Evolutionary conservation across 208 protist genomes (phyloP).

Genomic region (Trypanosoma vivax): DNA sequence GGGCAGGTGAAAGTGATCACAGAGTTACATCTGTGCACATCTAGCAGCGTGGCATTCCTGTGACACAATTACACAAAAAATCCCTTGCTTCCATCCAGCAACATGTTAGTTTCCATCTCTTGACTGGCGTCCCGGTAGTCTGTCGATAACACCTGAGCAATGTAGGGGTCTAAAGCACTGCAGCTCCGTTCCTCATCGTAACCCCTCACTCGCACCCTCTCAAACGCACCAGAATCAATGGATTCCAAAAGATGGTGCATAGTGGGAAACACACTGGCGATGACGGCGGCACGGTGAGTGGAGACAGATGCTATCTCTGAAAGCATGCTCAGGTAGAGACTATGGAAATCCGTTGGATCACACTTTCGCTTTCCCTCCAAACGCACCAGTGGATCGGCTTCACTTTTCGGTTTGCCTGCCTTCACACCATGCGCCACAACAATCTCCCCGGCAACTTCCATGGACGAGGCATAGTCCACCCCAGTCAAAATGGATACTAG

Average conservation of each 20-base stretch:
- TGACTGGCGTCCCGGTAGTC: conserved; percentile 8
- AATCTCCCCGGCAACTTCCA: conserved; percentile 12
- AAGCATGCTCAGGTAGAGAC: conserved; percentile 63
- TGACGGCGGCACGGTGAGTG: conserved; percentile 41
- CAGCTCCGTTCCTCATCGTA: conserved; percentile 15
- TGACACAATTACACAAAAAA: conserved; percentile 9
- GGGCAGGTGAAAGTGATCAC: too few species aligned
- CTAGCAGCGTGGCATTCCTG: too few species aligned
- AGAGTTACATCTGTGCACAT: too few species aligned
- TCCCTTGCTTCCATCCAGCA: conserved; percentile 6
- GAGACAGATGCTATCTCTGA: conserved; percentile 57
- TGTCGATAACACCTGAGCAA: conserved; percentile 18
- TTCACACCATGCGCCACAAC: conserved; percentile 31
- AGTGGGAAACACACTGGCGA: conserved; percentile 48
- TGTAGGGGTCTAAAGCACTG: conserved; percentile 18
- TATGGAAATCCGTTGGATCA: conserved; percentile 61
- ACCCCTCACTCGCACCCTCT: conserved; percentile 10
- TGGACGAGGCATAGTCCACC: conserved; percentile 8
- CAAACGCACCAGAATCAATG: conserved; percentile 21
- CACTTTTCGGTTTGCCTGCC: conserved; percentile 26
- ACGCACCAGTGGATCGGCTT: conserved; percentile 43
- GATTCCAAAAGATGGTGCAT: conserved; percentile 49
- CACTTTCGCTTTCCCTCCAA: conserved; percentile 49
- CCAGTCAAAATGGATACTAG: conserved; percentile 11
- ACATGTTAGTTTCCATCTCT: background rate